Percentiles rank a stretch among this genome's conserved stretches.
These are phyloP conservation scores for Talaromyces borbonicus DNA, from an alignment of 495 filamentous ascomycete species.

Conservation along the genomic window DNA sequence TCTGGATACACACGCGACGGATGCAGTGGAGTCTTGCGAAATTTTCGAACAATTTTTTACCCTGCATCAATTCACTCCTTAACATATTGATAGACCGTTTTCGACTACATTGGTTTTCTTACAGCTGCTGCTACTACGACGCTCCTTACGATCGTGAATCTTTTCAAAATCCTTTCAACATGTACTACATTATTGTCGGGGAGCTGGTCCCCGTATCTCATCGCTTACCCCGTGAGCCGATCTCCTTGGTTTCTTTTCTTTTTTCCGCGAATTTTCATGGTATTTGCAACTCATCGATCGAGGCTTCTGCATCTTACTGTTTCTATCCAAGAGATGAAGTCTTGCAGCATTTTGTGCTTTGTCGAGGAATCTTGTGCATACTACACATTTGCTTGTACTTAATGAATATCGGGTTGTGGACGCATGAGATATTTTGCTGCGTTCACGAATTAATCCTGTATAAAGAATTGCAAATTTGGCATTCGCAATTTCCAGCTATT, in stretches of 20 bases:
- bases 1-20: background rate
- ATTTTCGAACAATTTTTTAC: no score
- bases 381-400: background rate
- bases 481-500: no score
- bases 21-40: background rate
- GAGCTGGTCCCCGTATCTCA: background rate
- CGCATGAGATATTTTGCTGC: background rate
- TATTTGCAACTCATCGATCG: no score
- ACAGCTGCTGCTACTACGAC: slow-evolving; percentile 1
- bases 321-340: no score
- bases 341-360: background rate
- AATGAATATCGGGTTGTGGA: background rate
- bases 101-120: background rate
- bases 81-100: slow-evolving; percentile 4
- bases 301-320: no score
- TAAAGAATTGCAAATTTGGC: background rate
- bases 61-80: slow-evolving; percentile 1
- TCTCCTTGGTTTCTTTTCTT: background rate
- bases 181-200: no score
- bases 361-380: no score
- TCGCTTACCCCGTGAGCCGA: background rate
- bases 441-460: background rate
- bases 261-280: background rate
- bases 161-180: background rate
- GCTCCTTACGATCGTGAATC: slow-evolving; percentile 7